A percentile compares a stretch with the other conserved stretches of the same genome.
phyloP scores from a whole-genome alignment of 176 grass and related monocot species.

The Triticum urartu region DNA sequence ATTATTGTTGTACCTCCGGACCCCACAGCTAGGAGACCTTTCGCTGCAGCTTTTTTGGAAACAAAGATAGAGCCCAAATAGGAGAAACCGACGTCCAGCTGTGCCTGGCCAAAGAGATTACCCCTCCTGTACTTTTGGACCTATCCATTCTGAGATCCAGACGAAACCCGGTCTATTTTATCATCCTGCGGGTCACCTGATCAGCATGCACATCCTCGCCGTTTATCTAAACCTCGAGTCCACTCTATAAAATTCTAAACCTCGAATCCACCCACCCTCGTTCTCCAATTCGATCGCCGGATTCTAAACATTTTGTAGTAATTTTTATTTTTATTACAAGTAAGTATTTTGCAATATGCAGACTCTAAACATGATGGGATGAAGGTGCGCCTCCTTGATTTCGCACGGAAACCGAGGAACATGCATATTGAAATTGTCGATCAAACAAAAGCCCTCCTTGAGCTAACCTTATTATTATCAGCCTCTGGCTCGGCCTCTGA shows the following conservation, averaged over 20 bases:
- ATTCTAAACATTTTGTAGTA: neutral
- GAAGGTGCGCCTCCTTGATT: neutral
- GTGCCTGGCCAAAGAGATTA: neutral
- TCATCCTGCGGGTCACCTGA: neutral
- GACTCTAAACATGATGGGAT: neutral
- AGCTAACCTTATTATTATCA: conserved; percentile 47
- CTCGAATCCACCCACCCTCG: neutral
- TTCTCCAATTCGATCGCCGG: neutral
- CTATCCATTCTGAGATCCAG: conserved; percentile 29
- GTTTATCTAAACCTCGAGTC: neutral
- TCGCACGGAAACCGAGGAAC: neutral
- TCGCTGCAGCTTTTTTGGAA: neutral
- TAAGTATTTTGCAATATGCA: neutral
- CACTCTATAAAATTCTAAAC: neutral
- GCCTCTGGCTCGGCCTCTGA: neutral
- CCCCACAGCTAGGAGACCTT: neutral
- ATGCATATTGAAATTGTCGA: neutral
- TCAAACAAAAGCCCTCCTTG: neutral
- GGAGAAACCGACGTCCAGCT: neutral
- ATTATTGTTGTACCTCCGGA: neutral
- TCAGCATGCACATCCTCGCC: neutral
- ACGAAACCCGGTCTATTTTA: neutral
- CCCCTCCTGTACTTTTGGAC: neutral
- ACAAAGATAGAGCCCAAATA: neutral
- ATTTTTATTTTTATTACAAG: neutral